Conservation (phyloP, 148 eudicot species). For the Euryodendron excelsum region DNA sequence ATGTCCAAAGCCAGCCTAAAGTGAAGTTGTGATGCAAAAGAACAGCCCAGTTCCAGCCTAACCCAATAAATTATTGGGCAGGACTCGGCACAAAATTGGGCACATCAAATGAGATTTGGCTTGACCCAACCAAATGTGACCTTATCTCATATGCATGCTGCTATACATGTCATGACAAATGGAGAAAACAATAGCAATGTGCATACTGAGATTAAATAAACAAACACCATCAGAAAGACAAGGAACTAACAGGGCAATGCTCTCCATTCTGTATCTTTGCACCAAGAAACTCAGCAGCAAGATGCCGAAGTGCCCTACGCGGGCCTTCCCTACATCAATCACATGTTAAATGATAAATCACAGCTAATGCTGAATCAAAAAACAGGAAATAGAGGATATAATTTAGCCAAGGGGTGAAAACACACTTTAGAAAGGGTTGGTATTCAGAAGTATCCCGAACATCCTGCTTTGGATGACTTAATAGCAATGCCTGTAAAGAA, state of each 20-base stretch:
- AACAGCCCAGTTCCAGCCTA: no score
- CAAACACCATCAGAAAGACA: background rate
- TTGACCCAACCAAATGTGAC: background rate
- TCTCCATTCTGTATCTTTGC: conserved; percentile 89
- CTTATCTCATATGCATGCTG: background rate
- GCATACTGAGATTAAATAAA: background rate
- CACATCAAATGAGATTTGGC: background rate
- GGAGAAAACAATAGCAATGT: background rate
- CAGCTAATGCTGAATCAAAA: background rate
- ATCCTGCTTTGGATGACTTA: conserved; percentile 84
- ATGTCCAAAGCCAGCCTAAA: no score
- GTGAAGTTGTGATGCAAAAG: no score
- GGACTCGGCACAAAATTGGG: background rate
- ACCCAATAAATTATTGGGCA: background rate
- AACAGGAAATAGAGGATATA: background rate
- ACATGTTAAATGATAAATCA: background rate
- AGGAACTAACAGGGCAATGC: conserved; percentile 89
- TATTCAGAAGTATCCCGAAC: conserved; percentile 87
- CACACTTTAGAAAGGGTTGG: conserved; percentile 76
- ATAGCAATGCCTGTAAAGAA: conserved; percentile 63
- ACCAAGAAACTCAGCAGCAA: conserved; percentile 75
- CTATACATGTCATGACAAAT: background rate
- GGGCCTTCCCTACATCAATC: conserved; percentile 55
- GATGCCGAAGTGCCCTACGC: conserved; percentile 77
- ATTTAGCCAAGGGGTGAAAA: background rate